phyloP scores from a whole-genome alignment of 495 filamentous ascomycete species.

The Viridothelium virens region DNA sequence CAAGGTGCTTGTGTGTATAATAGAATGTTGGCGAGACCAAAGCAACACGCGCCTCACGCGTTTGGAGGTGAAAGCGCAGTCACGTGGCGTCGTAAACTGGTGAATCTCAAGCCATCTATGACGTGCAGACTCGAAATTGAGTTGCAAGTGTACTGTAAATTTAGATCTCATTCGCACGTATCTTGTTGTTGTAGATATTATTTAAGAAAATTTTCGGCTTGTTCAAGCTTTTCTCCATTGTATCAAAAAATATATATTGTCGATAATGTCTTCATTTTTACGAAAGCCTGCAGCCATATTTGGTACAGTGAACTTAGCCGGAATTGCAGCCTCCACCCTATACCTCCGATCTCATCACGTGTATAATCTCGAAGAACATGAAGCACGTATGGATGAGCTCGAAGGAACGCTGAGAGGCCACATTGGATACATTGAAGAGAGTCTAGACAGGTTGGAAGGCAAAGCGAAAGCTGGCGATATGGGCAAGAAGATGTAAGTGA shows the following conservation, averaged over 20 bases:
- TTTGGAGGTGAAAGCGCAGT: neutral
- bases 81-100: neutral
- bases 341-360: constrained; percentile 31
- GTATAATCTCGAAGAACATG: constrained; percentile 41
- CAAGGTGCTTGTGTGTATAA: no score
- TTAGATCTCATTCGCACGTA: no score
- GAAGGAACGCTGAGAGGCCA: constrained; percentile 43
- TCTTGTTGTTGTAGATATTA: no score
- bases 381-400: constrained; percentile 42
- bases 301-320: neutral
- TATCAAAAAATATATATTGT: neutral
- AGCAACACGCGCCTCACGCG: neutral
- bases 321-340: neutral
- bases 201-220: no score
- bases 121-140: neutral
- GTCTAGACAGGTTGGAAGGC: constrained; percentile 36
- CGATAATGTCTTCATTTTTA: neutral
- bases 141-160: neutral
- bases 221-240: no score
- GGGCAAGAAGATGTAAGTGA: constrained; percentile 24
- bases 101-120: neutral
- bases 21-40: neutral
- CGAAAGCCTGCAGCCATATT: constrained; percentile 4
- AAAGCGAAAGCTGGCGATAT: constrained; percentile 21
- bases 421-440: constrained; percentile 42